A percentile compares a stretch with the other conserved stretches of the same genome.
Conservation (phyloP, 495 filamentous ascomycete species). For the Penicillium goetzii region DNA sequence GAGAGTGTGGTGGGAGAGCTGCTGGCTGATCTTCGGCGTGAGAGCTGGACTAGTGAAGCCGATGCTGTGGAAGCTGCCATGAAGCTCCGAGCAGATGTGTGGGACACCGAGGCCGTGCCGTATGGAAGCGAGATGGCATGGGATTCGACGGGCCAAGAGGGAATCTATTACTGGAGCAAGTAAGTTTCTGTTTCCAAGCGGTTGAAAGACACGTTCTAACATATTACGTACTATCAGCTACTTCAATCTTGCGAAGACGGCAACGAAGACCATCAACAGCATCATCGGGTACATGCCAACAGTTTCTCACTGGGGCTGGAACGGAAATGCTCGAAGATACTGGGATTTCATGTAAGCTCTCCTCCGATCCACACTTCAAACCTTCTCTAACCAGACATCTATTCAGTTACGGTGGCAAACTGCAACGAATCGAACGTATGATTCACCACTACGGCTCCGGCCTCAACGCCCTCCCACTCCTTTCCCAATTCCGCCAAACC, state of each 20-base stretch:
- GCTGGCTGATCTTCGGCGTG: conserved; percentile 46
- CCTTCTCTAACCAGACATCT: background rate
- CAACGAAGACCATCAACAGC: conserved; percentile 50
- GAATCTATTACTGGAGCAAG: conserved; percentile 57
- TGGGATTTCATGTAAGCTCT: conserved; percentile 50
- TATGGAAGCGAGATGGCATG: conserved; percentile 61
- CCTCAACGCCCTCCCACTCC: conserved; percentile 55
- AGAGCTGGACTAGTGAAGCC: conserved; percentile 42
- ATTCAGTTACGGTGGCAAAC: conserved; percentile 46
- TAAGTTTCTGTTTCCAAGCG: conserved; percentile 38
- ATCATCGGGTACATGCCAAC: conserved; percentile 56
- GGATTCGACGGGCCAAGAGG: conserved; percentile 60
- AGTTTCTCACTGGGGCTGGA: conserved; percentile 58
- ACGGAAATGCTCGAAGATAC: conserved; percentile 57
- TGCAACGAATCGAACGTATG: conserved; percentile 54
- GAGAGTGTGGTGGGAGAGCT: conserved; percentile 56
- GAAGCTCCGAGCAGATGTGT: conserved; percentile 45
- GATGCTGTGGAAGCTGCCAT: conserved; percentile 40
- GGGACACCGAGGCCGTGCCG: conserved; percentile 47
- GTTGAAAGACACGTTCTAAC: background rate
- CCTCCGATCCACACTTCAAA: background rate
- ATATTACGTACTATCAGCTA: conserved; percentile 30
- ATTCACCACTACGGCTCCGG: conserved; percentile 61
- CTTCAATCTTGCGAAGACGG: conserved; percentile 46
- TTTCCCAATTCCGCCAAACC: conserved; percentile 46